Percentiles rank a stretch among this genome's conserved stretches.
Conservation (phyloP, 2,329 filamentous ascomycete genomes). For the Trichoderma sp. region DNA sequence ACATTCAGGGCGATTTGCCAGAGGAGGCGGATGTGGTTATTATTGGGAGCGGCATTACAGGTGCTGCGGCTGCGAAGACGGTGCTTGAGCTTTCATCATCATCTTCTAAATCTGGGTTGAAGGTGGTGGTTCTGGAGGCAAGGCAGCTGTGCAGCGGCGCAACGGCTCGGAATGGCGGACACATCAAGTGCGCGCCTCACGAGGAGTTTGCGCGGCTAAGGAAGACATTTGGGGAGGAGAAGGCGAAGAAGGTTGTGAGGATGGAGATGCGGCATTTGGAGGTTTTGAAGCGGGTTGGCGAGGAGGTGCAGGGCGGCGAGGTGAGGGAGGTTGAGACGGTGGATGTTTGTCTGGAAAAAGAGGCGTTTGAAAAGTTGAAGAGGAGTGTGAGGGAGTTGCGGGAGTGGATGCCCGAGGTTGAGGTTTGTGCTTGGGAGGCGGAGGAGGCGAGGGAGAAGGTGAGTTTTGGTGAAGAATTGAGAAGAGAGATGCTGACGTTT, state of each 20-base stretch:
- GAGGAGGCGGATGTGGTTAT: constrained; percentile 50
- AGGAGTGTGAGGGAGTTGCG: constrained; percentile 38
- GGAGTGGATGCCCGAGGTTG: constrained; percentile 44
- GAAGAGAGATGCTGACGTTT: neutral
- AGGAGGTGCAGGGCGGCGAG: constrained; percentile 41
- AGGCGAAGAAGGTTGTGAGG: constrained; percentile 44
- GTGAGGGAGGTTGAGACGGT: constrained; percentile 49
- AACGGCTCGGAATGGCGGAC: constrained; percentile 56
- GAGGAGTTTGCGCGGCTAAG: constrained; percentile 43
- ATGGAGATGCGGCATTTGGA: constrained; percentile 49
- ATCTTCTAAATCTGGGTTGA: neutral
- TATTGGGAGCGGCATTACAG: constrained; percentile 58
- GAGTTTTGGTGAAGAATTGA: neutral
- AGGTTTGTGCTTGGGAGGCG: constrained; percentile 39
- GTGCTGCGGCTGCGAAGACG: constrained; percentile 37
- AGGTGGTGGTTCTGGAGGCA: constrained; percentile 53
- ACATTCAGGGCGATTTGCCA: constrained; percentile 40
- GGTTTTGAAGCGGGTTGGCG: constrained; percentile 43
- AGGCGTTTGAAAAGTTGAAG: constrained; percentile 39
- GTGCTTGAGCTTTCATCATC: constrained; percentile 26
- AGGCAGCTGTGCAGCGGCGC: constrained; percentile 52
- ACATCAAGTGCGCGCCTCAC: constrained; percentile 50
- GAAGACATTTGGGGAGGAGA: constrained; percentile 35
- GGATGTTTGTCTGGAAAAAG: constrained; percentile 47
- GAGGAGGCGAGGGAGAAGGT: constrained; percentile 39